Percentiles rank a stretch among this genome's conserved stretches.
These are phyloP conservation scores for Cladosporium sp. DNA, from an alignment of 2,329 filamentous ascomycete genomes.

Conservation along the genomic window DNA sequence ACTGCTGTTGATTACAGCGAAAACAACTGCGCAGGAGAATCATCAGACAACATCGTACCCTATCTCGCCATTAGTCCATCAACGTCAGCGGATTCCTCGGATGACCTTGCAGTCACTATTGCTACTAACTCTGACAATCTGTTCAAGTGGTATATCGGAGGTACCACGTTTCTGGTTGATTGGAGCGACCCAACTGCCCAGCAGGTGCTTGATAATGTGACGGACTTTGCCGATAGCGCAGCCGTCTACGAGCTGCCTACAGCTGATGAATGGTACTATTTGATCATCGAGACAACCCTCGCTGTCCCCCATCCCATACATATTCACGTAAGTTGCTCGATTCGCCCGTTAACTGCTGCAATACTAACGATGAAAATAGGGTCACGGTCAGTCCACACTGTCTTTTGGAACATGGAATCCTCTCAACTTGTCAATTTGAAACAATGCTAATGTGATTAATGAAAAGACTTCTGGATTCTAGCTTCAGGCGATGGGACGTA, in stretches of 20 bases:
- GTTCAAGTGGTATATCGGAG: conserved; percentile 39
- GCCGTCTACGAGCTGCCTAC: conserved; percentile 32
- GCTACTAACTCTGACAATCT: conserved; percentile 29
- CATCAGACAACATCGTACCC: conserved; percentile 32
- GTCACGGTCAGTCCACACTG: conserved; percentile 2
- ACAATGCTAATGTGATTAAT: no score
- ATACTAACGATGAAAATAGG: neutral
- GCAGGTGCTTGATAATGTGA: conserved; percentile 32
- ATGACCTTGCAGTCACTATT: conserved; percentile 26
- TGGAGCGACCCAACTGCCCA: conserved; percentile 38
- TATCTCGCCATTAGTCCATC: conserved; percentile 25
- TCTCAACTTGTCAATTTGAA: no score
- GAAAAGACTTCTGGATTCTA: conserved; percentile 43
- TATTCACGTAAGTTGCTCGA: conserved; percentile 22
- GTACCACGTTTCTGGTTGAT: conserved; percentile 35
- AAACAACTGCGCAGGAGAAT: conserved; percentile 36
- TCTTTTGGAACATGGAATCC: no score
- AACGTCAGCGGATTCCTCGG: conserved; percentile 22
- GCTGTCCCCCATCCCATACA: conserved; percentile 28
- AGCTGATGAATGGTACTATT: conserved; percentile 32
- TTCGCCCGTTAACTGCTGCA: neutral
- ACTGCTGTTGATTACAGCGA: conserved; percentile 31
- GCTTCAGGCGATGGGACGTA: conserved; percentile 35
- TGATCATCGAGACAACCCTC: conserved; percentile 37
- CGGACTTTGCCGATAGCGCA: conserved; percentile 30